Evolutionary conservation across 352 stramenopile species (phyloP).

Genomic region (Phytophthora crassamura): DNA sequence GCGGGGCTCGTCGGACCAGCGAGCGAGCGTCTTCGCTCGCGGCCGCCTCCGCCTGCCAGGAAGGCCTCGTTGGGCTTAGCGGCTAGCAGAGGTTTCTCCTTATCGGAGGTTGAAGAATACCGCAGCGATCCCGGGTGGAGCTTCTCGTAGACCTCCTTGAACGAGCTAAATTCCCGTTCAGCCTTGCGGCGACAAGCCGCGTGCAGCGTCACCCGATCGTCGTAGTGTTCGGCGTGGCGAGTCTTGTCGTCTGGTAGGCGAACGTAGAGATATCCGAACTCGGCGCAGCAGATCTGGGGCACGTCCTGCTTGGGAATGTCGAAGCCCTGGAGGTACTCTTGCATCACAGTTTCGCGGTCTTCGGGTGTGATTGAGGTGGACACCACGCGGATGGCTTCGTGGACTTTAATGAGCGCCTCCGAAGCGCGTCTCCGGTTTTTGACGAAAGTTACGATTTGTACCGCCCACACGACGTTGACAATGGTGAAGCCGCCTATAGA

Average conservation of each 20-base stretch:
- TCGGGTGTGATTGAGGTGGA: slow-evolving; percentile 33
- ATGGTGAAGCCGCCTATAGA: slow-evolving; percentile 50
- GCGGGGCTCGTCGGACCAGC: slow-evolving; percentile 18
- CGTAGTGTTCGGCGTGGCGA: slow-evolving; percentile 9
- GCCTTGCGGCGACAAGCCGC: slow-evolving; percentile 18
- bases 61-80: slow-evolving; percentile 36
- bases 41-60: slow-evolving; percentile 17
- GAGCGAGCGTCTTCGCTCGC: slow-evolving; percentile 23
- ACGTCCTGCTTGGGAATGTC: slow-evolving; percentile 26
- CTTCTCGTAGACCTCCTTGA: slow-evolving; percentile 35
- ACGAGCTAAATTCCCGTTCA: slow-evolving; percentile 26
- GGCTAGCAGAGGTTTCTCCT: slow-evolving; percentile 24
- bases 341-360: slow-evolving; percentile 35
- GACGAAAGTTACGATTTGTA: slow-evolving; percentile 37
- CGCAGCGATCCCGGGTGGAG: slow-evolving; percentile 24
- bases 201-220: slow-evolving; percentile 20
- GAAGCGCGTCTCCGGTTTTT: slow-evolving; percentile 33
- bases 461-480: slow-evolving; percentile 46
- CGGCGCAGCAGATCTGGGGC: slow-evolving; percentile 31
- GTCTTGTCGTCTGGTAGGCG: slow-evolving; percentile 38
- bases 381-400: slow-evolving; percentile 49
- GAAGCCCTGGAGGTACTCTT: slow-evolving; percentile 29
- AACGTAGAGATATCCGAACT: slow-evolving; percentile 43
- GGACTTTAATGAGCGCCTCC: slow-evolving; percentile 39
- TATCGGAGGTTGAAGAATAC: slow-evolving; percentile 3